Base-by-base conservation (phyloP, 495 filamentous ascomycete genomes). In the Daldinia caldariorum region DNA sequence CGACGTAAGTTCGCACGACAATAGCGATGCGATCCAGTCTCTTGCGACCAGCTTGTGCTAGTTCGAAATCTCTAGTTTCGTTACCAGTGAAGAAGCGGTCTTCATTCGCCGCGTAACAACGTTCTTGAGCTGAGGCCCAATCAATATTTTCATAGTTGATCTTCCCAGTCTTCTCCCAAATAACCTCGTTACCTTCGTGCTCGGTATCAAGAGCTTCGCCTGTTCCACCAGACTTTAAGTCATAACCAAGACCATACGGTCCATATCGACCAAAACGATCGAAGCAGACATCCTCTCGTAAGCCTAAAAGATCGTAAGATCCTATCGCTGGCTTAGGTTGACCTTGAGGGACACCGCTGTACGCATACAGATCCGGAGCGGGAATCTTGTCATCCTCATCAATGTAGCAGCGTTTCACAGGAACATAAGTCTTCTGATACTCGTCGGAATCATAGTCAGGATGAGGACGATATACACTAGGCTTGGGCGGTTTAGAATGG, bases 191-290 rank as follows among this genome's bases (percentile, higher is more conserved):
- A 3, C 89, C 91, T 65, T 90, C 90, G 6, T 83, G 83, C 67
- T 97, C 91, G 8, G 91, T 94, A 61, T 94, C 88, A 66, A 93
- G 74, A 22, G 91, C 94, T 32, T 91, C 79, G 9, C 92, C 92
- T 12, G 87, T 85, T 13, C 95, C 95, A 3, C 95, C 95, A 75
- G 86, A 86, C 55, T 87, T 86, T 20, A 84, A 79, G 35, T 84
- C 86, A 74, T 98, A 98, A 39, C 95, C 95, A 38, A 91, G 84
- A 0, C 95, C 95, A 73, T 99, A 99, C 1, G 94, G 90, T 0
- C 95, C 96, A 20, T 96, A 85, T 57, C 94, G 87, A 32, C 95
- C 94, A 78, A 92, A 97, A 0, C 95, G 86, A 66, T 99, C 95
- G 78, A 97, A 98, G 79, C 95, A 99, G 50, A 97, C 83, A 74